Conservation (phyloP, 176 grass and related monocot genomes). For the Rhynchospora breviuscula region DNA sequence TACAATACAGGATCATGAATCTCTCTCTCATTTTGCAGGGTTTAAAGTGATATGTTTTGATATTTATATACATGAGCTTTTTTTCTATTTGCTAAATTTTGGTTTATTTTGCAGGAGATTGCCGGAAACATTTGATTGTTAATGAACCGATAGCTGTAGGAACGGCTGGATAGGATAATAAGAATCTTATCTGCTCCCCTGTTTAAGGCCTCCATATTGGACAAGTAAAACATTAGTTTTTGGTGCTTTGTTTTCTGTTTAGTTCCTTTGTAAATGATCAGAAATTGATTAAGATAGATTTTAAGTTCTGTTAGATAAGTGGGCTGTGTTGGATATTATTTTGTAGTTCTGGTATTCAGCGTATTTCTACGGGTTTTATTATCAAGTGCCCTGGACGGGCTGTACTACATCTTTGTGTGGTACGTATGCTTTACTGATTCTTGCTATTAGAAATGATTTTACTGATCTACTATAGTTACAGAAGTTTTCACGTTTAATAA, state of each 20-base stretch:
- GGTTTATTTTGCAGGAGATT: conserved; percentile 17
- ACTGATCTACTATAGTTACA: not conserved
- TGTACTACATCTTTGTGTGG: not conserved
- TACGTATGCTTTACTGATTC: not conserved
- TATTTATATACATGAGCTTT: not conserved
- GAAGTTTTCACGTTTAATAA: not conserved
- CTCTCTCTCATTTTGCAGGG: not conserved
- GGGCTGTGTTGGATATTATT: not conserved
- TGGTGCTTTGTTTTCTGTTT: conserved; percentile 7
- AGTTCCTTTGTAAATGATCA: conserved; percentile 24
- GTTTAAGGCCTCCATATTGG: conserved; percentile 15
- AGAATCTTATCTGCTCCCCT: conserved; percentile 32
- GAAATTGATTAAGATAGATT: conserved; percentile 11
- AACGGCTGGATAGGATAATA: conserved; percentile 20
- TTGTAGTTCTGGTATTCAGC: not conserved
- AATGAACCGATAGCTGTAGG: conserved; percentile 2
- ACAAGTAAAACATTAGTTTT: conserved; percentile 19
- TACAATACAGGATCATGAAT: not conserved
- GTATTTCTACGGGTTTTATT: not conserved
- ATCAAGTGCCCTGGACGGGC: too few relatives aligned
- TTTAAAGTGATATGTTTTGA: not conserved
- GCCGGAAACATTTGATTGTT: conserved; percentile 10
- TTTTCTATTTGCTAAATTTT: not conserved
- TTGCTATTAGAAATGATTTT: not conserved
- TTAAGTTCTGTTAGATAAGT: conserved; percentile 20